Percentiles rank a stretch among this genome's conserved stretches.
These are phyloP conservation scores for Mortierella sp. DNA, from an alignment of 371 early-diverging fungal species.

Conservation along the genomic window DNA sequence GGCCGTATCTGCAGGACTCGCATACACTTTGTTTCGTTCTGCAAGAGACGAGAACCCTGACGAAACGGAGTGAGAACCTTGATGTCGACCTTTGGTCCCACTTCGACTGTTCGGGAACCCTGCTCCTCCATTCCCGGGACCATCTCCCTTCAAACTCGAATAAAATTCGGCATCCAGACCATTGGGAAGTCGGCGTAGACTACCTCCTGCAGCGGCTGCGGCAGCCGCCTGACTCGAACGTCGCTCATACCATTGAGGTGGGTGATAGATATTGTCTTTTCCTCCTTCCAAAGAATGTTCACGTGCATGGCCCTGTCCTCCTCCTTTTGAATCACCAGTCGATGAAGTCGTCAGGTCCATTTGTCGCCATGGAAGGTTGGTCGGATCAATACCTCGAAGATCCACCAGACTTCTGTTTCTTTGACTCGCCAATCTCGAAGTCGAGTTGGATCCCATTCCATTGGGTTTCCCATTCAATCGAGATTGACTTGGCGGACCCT, in stretches of 20 bases:
- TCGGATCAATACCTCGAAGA: constrained; percentile 26
- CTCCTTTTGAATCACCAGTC: background rate
- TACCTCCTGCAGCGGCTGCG: background rate
- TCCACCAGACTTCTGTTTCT: constrained; percentile 51
- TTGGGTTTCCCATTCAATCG: constrained; percentile 14
- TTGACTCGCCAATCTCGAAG: constrained; percentile 29
- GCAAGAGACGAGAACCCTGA: no score
- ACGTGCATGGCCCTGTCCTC: no score
- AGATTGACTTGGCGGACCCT: constrained; percentile 18
- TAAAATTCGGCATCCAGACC: no score
- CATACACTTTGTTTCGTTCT: no score
- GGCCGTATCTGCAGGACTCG: no score
- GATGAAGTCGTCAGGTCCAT: constrained; percentile 1
- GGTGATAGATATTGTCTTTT: constrained; percentile 44
- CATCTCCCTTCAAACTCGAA: no score
- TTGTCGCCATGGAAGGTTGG: constrained; percentile 35
- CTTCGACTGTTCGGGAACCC: no score
- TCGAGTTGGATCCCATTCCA: background rate
- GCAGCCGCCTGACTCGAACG: constrained; percentile 12
- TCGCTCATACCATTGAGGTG: constrained; percentile 50
- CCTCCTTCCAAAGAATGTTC: background rate
- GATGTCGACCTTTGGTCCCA: no score
- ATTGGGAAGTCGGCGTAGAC: background rate
- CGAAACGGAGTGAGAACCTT: no score
- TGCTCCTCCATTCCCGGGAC: no score